Conservation (phyloP, 805 yeast species). For the Kockiozyma suomiensis region DNA sequence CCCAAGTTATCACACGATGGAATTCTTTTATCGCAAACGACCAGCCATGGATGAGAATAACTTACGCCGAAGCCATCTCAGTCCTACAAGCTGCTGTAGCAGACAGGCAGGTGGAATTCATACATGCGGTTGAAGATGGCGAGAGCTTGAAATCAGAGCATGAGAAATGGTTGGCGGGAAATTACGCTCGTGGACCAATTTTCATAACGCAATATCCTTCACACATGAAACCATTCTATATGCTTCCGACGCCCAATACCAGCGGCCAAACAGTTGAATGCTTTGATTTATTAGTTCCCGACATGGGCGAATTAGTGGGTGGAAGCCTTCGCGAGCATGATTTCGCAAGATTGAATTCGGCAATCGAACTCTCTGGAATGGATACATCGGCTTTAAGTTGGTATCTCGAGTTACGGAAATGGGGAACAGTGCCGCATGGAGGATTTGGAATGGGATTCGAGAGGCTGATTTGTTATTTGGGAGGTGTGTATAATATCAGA, state of each 20-base stretch:
- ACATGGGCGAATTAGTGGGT: conserved; percentile 90
- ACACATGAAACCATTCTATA: conserved; percentile 83
- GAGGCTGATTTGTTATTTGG: conserved; percentile 71
- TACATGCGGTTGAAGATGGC: conserved; percentile 64
- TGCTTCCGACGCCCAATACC: conserved; percentile 58
- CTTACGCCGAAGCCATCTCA: conserved; percentile 75
- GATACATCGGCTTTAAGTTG: conserved; percentile 61
- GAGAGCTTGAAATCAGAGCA: conserved; percentile 78
- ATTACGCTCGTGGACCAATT: conserved; percentile 67
- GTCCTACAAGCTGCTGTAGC: conserved; percentile 47
- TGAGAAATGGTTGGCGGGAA: conserved; percentile 86
- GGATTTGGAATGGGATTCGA: conserved; percentile 97
- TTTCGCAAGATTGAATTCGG: conserved; percentile 50
- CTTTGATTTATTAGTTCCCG: conserved; percentile 86
- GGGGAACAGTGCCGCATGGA: conserved; percentile 91
- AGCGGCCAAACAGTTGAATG: conserved; percentile 72
- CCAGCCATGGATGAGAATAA: conserved; percentile 65
- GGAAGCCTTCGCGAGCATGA: conserved; percentile 89
- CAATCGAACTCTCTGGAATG: conserved; percentile 61
- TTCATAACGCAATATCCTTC: conserved; percentile 89
- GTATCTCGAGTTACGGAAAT: conserved; percentile 73
- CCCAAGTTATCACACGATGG: conserved; percentile 60
- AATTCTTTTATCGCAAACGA: conserved; percentile 46
- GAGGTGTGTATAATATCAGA: conserved; percentile 74
- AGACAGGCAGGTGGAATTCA: conserved; percentile 44